These are phyloP conservation scores for Leishmania tarentolae DNA, from an alignment of 208 protist genomes.

Conservation along the genomic window DNA sequence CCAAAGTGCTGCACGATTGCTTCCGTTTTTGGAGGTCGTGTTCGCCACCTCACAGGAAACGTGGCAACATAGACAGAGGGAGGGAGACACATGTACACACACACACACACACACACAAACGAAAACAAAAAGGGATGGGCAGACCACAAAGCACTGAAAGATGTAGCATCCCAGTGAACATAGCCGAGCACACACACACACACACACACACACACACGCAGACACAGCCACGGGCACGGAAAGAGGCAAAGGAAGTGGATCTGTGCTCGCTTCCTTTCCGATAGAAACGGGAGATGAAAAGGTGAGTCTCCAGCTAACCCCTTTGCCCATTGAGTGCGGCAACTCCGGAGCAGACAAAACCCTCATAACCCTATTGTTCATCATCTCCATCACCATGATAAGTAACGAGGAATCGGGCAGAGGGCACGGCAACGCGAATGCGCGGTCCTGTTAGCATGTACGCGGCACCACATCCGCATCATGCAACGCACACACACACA, in stretches of 20 bases:
- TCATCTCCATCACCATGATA: background rate
- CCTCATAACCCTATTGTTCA: no score
- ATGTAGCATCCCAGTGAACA: background rate
- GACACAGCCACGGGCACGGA: background rate
- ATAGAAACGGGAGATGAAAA: background rate
- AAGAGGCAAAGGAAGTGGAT: background rate
- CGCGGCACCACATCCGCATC: background rate
- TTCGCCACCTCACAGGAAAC: background rate
- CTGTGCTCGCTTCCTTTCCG: background rate
- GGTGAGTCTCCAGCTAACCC: background rate
- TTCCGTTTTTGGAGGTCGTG: background rate
- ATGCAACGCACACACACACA: background rate
- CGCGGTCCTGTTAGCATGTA: background rate
- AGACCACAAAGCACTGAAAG: background rate
- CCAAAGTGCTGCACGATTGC: background rate
- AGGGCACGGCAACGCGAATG: background rate
- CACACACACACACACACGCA: slow-evolving; percentile 14
- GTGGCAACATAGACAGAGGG: background rate
- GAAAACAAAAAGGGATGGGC: background rate
- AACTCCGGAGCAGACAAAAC: no score
- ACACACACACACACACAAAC: background rate
- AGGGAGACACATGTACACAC: background rate
- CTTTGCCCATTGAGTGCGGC: no score
- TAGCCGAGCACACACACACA: background rate
- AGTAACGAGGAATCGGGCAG: background rate